A percentile compares a stretch with the other conserved stretches of the same genome.
Evolutionary conservation across 495 filamentous ascomycete species (phyloP).

Genomic region (Xylaria curta): DNA sequence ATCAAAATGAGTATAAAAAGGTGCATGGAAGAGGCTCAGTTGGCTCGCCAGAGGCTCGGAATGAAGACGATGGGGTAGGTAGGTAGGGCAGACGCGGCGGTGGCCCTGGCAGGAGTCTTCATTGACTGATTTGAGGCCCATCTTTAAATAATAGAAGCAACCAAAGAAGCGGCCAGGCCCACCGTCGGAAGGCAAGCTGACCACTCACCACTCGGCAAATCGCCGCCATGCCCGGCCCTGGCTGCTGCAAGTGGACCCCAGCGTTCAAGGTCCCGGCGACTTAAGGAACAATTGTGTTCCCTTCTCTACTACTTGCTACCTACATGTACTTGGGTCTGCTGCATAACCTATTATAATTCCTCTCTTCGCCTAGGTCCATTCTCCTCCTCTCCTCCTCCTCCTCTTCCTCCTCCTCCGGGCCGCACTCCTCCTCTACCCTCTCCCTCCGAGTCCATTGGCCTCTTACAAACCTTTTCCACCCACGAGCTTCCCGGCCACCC

Average conservation of each 20-base stretch:
- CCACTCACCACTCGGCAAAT: conserved; percentile 36
- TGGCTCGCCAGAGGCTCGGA: conserved; percentile 24
- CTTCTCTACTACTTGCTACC: conserved; percentile 5
- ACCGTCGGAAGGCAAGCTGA: conserved; percentile 33
- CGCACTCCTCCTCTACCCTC: not conserved
- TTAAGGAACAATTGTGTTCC: conserved; percentile 35
- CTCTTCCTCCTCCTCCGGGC: conserved; percentile 10
- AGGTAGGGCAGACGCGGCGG: conserved; percentile 34
- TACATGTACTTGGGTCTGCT: conserved; percentile 1
- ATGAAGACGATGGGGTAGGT: conserved; percentile 40
- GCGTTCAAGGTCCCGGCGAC: conserved; percentile 37
- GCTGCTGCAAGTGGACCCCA: conserved; percentile 36
- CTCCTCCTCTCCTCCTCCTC: conserved; percentile 11
- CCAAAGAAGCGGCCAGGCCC: conserved; percentile 24
- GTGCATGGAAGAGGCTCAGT: conserved; percentile 31
- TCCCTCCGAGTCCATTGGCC: conserved; percentile 7
- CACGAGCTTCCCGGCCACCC: not conserved
- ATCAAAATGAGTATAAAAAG: conserved; percentile 52
- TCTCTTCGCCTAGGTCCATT: not conserved
- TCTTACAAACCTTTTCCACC: conserved; percentile 27
- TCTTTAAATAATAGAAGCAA: conserved; percentile 40
- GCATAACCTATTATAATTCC: conserved; percentile 12
- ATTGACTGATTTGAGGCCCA: conserved; percentile 36
- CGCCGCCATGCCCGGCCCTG: conserved; percentile 42
- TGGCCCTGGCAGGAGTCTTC: conserved; percentile 12